phyloP scores from a whole-genome alignment of 257 asterid genomes.

The Misopates orontium region DNA sequence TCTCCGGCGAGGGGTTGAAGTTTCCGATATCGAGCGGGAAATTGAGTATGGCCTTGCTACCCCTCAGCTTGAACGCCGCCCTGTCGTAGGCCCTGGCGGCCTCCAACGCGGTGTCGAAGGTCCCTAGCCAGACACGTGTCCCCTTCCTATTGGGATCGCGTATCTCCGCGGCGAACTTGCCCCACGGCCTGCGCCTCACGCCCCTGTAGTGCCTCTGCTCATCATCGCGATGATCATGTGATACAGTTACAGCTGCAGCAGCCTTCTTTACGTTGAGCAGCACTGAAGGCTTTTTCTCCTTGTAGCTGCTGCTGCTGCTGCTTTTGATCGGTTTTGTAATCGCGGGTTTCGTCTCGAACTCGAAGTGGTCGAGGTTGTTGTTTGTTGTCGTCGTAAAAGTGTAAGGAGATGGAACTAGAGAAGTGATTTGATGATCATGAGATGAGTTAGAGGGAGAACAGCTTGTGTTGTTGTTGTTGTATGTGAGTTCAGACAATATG shows the following conservation, averaged over 20 bases:
- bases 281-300: conserved; percentile 63
- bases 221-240: neutral
- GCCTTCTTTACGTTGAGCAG: conserved; percentile 46
- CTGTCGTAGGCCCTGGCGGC: conserved; percentile 75
- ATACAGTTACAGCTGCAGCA: conserved; percentile 2
- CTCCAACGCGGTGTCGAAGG: conserved; percentile 67
- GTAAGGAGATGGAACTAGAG: conserved; percentile 17
- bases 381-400: conserved; percentile 24
- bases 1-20: conserved; percentile 22
- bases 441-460: too few species aligned
- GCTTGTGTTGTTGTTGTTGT: neutral
- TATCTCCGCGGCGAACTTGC: conserved; percentile 73
- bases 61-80: conserved; percentile 74
- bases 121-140: conserved; percentile 73
- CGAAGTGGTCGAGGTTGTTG: conserved; percentile 17
- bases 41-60: conserved; percentile 65
- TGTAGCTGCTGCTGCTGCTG: conserved; percentile 14
- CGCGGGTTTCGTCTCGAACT: conserved; percentile 44
- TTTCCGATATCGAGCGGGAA: conserved; percentile 76
- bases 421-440: too few species aligned
- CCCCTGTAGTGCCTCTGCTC: conserved; percentile 64
- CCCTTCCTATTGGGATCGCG: conserved; percentile 75
- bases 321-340: neutral
- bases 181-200: conserved; percentile 73
- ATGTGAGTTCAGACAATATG: conserved; percentile 24